Evolutionary conservation across 768 basidiomycete species (phyloP).

Genomic region (Clitopilus passeckerianus): DNA sequence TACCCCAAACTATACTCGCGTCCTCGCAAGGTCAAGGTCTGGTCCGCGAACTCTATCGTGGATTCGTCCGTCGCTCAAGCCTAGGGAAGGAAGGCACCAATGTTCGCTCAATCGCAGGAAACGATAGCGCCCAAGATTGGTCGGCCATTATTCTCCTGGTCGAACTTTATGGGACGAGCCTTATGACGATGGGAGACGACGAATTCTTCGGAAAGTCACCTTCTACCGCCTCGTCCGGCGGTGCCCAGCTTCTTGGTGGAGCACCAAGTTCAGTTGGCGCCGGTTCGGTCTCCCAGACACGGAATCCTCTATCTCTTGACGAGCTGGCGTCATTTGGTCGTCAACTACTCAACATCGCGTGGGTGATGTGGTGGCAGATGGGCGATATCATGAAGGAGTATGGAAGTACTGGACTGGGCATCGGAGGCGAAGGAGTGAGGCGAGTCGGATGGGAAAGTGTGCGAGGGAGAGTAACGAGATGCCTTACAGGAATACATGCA

Average conservation of each 20-base stretch:
- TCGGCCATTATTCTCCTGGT: conserved; percentile 71
- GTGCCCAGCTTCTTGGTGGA: neutral
- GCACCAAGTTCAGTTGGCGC: neutral
- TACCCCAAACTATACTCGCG: conserved; percentile 53
- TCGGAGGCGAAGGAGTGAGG: conserved; percentile 22
- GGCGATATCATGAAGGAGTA: conserved; percentile 13
- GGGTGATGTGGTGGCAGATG: conserved; percentile 52
- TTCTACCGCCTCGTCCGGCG: neutral
- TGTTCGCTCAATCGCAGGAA: neutral
- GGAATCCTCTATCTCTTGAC: conserved; percentile 78
- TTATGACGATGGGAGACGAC: conserved; percentile 93
- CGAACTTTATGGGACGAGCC: conserved; percentile 77
- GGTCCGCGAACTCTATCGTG: conserved; percentile 71
- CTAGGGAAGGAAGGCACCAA: conserved; percentile 50
- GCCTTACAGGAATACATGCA: conserved; percentile 78
- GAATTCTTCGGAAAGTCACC: conserved; percentile 75
- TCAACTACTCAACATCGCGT: conserved; percentile 82
- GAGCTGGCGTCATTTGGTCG: conserved; percentile 74
- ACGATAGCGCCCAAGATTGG: conserved; percentile 43
- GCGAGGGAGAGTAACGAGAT: conserved; percentile 70
- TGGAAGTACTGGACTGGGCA: neutral
- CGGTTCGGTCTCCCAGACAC: conserved; percentile 10
- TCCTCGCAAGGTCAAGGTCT: conserved; percentile 46
- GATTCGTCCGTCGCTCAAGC: conserved; percentile 53
- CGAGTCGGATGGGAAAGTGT: conserved; percentile 63